phyloP scores from a whole-genome alignment of 2,329 filamentous ascomycete genomes.

The Hymenoscyphus scutula region DNA sequence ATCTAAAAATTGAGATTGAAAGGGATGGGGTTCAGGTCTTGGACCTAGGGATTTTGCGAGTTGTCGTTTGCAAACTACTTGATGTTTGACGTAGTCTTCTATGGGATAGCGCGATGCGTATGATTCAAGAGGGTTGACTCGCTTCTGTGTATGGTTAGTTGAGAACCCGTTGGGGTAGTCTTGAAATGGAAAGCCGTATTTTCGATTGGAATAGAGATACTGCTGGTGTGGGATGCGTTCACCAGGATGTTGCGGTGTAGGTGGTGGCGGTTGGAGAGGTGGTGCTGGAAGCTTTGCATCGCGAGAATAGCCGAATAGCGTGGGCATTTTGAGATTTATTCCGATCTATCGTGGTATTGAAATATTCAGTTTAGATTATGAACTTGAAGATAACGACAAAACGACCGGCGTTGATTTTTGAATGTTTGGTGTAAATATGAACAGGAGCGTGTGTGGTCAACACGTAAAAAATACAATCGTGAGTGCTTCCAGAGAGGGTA shows the following conservation, averaged over 20 bases:
- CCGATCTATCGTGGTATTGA: neutral
- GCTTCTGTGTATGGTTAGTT: neutral
- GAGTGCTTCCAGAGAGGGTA: neutral
- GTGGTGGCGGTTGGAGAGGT: neutral
- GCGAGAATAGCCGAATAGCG: neutral
- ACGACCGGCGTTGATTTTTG: neutral
- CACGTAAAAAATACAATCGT: neutral
- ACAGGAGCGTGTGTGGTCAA: neutral
- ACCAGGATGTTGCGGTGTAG: neutral
- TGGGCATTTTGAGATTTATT: neutral
- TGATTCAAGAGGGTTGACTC: neutral
- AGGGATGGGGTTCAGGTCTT: neutral
- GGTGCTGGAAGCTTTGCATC: neutral
- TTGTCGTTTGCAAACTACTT: neutral
- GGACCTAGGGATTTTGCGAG: neutral
- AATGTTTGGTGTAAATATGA: neutral
- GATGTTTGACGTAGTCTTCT: neutral
- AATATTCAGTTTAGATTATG: neutral
- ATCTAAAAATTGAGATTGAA: neutral
- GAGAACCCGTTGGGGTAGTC: neutral
- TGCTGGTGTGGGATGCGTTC: neutral
- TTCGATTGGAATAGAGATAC: neutral
- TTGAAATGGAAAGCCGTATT: neutral
- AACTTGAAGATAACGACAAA: neutral
- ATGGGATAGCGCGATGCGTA: neutral